These are phyloP conservation scores for Vitis rotundifolia DNA, from an alignment of 164 flowering plant species.

Conservation along the genomic window DNA sequence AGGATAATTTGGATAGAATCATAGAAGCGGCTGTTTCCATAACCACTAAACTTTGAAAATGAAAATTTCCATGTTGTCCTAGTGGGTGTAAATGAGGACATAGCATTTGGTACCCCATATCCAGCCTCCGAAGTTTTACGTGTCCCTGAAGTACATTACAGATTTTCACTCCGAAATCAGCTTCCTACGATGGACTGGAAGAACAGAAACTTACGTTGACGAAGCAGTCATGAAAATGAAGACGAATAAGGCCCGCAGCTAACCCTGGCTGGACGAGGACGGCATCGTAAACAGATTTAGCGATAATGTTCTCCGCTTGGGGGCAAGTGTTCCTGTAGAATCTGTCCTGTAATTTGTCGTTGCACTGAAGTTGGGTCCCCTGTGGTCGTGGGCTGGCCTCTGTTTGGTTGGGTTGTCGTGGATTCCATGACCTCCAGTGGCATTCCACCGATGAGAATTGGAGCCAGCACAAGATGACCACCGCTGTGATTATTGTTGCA, in stretches of 20 bases:
- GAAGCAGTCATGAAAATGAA: conserved; percentile 37
- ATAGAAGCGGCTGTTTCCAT: too few species aligned
- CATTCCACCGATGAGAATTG: not conserved
- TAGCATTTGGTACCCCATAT: too few species aligned
- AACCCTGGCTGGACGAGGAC: not conserved
- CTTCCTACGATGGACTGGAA: too few species aligned
- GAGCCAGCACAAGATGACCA: not conserved
- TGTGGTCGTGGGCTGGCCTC: too few species aligned
- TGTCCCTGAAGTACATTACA: not conserved
- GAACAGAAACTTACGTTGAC: conserved; percentile 20
- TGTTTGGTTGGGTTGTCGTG: too few species aligned
- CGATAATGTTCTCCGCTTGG: conserved; percentile 17
- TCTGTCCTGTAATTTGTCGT: conserved; percentile 4
- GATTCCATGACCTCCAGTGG: too few species aligned
- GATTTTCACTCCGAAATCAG: too few species aligned
- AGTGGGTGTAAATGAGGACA: too few species aligned
- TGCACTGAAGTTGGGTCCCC: not conserved
- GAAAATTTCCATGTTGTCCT: too few species aligned
- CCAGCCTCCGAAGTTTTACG: too few species aligned
- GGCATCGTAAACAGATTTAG: not conserved
- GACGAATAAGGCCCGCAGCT: conserved; percentile 22
- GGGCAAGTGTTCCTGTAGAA: conserved; percentile 25
- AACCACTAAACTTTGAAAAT: too few species aligned
- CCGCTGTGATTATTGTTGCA: not conserved
- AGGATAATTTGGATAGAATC: too few species aligned